These are phyloP conservation scores for Mycena galopus DNA, from an alignment of 768 basidiomycete species.

Conservation along the genomic window DNA sequence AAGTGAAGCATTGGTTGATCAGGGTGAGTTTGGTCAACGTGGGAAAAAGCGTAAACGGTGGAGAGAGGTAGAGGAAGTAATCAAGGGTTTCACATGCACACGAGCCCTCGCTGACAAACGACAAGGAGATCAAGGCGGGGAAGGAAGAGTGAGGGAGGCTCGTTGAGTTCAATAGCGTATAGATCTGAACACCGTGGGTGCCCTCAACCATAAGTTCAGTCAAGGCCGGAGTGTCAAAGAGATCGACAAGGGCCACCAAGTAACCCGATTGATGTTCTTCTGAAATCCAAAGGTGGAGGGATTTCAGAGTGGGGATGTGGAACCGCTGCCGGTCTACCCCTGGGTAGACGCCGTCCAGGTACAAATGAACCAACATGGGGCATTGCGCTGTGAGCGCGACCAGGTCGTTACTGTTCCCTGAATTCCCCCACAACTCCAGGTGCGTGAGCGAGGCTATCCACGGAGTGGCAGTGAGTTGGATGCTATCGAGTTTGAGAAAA, in stretches of 20 bases:
- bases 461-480: too few species aligned
- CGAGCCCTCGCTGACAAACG: neutral
- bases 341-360: too few species aligned
- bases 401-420: too few species aligned
- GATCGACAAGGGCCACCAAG: neutral
- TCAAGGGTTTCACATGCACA: neutral
- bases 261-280: neutral
- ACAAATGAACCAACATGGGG: too few species aligned
- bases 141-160: neutral
- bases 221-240: neutral
- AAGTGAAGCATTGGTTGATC: neutral
- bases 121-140: neutral
- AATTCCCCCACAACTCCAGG: too few species aligned
- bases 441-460: too few species aligned
- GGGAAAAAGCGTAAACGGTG: neutral
- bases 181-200: neutral
- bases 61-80: neutral
- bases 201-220: neutral
- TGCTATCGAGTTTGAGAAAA: too few species aligned
- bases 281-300: neutral
- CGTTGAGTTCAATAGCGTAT: neutral
- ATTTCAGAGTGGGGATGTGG: neutral
- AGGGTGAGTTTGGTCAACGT: neutral
- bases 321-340: too few species aligned
- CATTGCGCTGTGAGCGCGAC: too few species aligned